A percentile compares a stretch with the other conserved stretches of the same genome.
Conservation (phyloP, 2,329 filamentous ascomycete genomes). For the Orbilia blumenaviensis region DNA sequence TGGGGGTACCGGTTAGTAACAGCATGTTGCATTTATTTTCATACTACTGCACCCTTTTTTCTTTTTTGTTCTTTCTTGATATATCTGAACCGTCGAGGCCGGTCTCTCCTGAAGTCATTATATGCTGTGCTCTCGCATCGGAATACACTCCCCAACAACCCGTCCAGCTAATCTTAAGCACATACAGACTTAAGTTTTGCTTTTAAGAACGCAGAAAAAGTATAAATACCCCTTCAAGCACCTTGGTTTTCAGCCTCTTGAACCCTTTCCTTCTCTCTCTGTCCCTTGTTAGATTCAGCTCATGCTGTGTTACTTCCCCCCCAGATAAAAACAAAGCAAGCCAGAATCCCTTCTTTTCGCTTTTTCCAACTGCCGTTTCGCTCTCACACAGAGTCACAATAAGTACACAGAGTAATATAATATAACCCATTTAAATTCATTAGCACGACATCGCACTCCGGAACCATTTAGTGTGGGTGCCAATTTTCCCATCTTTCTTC, state of each 20-base stretch:
- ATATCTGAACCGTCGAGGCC: background rate
- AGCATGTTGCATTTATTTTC: no score
- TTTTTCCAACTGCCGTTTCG: background rate
- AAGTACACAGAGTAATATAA: background rate
- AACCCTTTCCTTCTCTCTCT: background rate
- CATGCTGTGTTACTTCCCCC: conserved; percentile 7
- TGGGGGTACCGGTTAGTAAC: background rate
- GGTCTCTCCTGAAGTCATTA: background rate
- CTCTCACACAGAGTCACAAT: background rate
- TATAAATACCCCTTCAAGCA: conserved; percentile 8
- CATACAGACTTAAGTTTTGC: background rate
- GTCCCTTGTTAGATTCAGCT: background rate
- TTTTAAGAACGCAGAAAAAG: background rate
- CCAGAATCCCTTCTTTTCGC: background rate
- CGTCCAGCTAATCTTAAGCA: background rate
- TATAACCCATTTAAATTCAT: background rate
- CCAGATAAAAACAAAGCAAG: background rate
- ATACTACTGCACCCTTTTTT: background rate
- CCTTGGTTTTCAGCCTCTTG: background rate
- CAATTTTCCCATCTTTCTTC: background rate
- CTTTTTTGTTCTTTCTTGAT: background rate
- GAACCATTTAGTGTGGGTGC: conserved; percentile 21
- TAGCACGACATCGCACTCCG: conserved; percentile 47
- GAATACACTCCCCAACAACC: conserved; percentile 1
- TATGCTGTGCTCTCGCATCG: conserved; percentile 1